Evolutionary conservation across 306 rosid species (phyloP).

Genomic region (Argentina anserina): DNA sequence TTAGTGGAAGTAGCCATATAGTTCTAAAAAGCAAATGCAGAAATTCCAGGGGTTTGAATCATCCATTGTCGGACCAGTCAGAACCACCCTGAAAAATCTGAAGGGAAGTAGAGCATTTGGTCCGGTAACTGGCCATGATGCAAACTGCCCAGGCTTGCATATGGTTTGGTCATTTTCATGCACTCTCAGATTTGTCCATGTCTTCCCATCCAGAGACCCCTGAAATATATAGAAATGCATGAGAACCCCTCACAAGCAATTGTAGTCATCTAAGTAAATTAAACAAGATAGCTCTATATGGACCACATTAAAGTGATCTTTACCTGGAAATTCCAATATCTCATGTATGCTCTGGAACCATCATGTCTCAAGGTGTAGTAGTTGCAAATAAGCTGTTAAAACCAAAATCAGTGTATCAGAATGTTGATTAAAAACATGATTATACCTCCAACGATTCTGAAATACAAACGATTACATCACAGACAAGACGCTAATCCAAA

Average conservation of each 20-base stretch:
- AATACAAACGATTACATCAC: neutral
- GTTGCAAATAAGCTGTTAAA: constrained; percentile 86
- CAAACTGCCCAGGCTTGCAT: constrained; percentile 86
- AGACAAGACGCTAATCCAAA: neutral
- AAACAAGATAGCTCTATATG: neutral
- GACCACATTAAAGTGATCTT: neutral
- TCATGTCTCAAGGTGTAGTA: constrained; percentile 86
- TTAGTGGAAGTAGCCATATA: constrained; percentile 77
- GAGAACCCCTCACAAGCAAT: neutral
- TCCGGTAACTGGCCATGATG: constrained; percentile 78
- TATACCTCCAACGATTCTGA: neutral
- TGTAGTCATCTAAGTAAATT: neutral
- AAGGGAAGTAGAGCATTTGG: constrained; percentile 77
- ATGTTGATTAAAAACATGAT: neutral
- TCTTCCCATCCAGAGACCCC: constrained; percentile 89
- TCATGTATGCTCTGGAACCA: constrained; percentile 77
- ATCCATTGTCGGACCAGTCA: constrained; percentile 62
- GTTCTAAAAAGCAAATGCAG: constrained; percentile 75
- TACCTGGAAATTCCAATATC: constrained; percentile 90
- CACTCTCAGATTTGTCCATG: constrained; percentile 63
- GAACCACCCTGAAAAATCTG: constrained; percentile 63
- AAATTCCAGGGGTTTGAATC: constrained; percentile 71
- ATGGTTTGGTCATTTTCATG: constrained; percentile 77
- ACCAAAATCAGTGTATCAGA: constrained; percentile 20
- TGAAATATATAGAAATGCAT: constrained; percentile 9